Conservation (phyloP, 1,284 basidiomycete species). For the Apiotrichum akiyoshidainum region DNA sequence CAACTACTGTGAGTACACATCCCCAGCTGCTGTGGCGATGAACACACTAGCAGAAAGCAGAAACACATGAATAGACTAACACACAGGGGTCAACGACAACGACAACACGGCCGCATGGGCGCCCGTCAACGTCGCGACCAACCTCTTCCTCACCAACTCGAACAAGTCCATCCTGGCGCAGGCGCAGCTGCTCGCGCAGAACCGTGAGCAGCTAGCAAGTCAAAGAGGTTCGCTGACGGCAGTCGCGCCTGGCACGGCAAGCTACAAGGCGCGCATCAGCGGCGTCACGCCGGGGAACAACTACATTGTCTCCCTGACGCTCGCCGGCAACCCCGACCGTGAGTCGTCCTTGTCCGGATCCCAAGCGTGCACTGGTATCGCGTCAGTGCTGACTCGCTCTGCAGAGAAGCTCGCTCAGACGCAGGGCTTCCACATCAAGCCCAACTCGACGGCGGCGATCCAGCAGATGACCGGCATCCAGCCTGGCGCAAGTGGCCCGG, state of each 20-base stretch:
- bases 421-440: conserved; percentile 19
- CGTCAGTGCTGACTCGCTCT: conserved; percentile 65
- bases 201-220: neutral
- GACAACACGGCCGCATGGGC: conserved; percentile 16
- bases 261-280: conserved; percentile 7
- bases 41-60: too few species aligned
- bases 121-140: conserved; percentile 12
- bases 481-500: neutral
- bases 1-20: conserved; percentile 15
- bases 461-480: conserved; percentile 5
- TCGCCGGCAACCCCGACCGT: conserved; percentile 13
- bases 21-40: too few species aligned
- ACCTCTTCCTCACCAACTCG: conserved; percentile 16
- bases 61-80: neutral
- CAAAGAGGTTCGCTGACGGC: neutral
- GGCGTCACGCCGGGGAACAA: conserved; percentile 11
- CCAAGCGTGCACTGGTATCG: too few species aligned
- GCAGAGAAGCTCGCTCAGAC: conserved; percentile 76
- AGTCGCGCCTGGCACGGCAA: conserved; percentile 12
- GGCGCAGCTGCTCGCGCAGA: conserved; percentile 11
- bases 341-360: too few species aligned
- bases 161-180: conserved; percentile 2
- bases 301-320: conserved; percentile 9
- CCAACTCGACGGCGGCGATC: conserved; percentile 11
- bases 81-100: conserved; percentile 21